Evolutionary conservation across 805 yeast species (phyloP), one percentile per base, ranked within the genome.

Genomic region (Saturnispora ahearnii): DNA sequence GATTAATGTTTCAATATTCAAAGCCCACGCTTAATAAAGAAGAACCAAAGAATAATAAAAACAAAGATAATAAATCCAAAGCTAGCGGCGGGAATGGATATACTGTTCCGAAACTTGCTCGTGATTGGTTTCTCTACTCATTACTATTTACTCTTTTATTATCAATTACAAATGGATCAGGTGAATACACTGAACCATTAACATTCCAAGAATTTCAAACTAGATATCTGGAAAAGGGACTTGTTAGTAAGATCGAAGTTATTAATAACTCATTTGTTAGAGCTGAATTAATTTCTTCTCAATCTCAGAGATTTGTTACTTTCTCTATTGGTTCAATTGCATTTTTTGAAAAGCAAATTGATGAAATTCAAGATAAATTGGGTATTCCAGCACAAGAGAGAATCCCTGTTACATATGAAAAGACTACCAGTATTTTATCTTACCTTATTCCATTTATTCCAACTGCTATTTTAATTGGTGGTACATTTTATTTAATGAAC

Each of bases 161-260:
- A 32, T 53, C 57, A 21, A 28, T 50, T n/a, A 32, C 50, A 18
- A 49, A 34, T 13, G 40, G 51, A 8, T 22, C 53, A 2, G 52
- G 54, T 5, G 63, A 56, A 34, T 46, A 53, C 13, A 41, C 51
- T 12, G 55, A 59, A 41, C 63, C 87, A 60, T 73, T 91, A 52
- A 81, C 96, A 2, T 93, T 89, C 84, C 98, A 93, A 69, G 96
- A 91, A 61, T 91, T 93, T 70, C 77, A 87, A 40, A 72, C 82
- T 5, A 73, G 81, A 44, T 82, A 82, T 59, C 72, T 93, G 53
- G 86, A 84, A 54, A 85, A 81, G 58, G 89, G 89, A 5, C 73
- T 79, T 41, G 99, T 93, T 12, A 74, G 80, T 44, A 79, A 77
- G 55, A 71, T 93, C 47, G 67, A 80, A 18, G 90, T 93, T 7